Evolutionary conservation across 2,329 filamentous ascomycete species (phyloP), one percentile per base, ranked within the genome.

Genomic region (Leptoxyphium fumago): DNA sequence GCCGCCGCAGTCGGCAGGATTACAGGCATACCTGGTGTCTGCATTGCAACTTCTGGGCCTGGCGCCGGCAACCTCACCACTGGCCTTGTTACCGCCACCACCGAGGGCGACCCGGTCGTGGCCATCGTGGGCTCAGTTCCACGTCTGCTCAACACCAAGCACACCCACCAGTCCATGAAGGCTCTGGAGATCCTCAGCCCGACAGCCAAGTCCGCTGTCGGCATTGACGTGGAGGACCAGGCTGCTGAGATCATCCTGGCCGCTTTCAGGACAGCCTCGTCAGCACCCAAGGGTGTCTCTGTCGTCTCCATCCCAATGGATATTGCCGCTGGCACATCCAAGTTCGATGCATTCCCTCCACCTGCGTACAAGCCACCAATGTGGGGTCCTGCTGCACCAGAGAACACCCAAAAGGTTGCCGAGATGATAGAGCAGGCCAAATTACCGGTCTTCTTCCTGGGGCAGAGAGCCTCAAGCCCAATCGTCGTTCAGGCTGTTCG

Each of bases 91-190:
- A 71, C 68, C 2, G 68, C 68, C 18, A 71, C 64, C 5, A 69
- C 68, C 7, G 68, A 70, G 51, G 66, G 67, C 13, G 63, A 67
- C 41, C 68, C 68, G 1, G 62, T 71, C 7, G 65, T 71, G 10
- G 68, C 68, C n/a, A 61, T 71, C 34, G 61, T 69, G n/a, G 68
- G 68, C 36, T 65, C 61, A 38, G 68, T 71, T 11, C 66, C 65
- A 30, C 57, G 68, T 36, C 50, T 60, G 14, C 63, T 69, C 50
- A 64, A 60, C 43, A 63, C 64, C 15, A 66, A 68, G 51, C 62
- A 66, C 44, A 71, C 68, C 2, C 68, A 71, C 50, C 68, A 71
- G 50, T 65, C 62, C 29, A 64, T 71, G 56, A 61, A 61, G 43
- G 62, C 64, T 2, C 52, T 67, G 28, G 65, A 70, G 11, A 64